A percentile compares a stretch with the other conserved stretches of the same genome.
Conservation (phyloP, 768 basidiomycete genomes). For the Mycena sanguinolenta region DNA sequence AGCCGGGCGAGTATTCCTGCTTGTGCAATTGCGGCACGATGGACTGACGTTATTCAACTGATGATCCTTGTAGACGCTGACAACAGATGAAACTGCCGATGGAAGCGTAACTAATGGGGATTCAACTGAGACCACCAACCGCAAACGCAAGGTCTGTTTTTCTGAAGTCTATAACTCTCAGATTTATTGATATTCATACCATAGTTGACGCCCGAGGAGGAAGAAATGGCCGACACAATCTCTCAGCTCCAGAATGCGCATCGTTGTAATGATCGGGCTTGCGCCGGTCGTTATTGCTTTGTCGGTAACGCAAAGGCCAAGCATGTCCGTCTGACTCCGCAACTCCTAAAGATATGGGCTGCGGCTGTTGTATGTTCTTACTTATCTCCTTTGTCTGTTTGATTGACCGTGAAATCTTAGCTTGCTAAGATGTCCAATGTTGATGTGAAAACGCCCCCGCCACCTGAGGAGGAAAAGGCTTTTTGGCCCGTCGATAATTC, state of each 20-base stretch:
- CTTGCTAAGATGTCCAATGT: neutral
- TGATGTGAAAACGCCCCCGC: neutral
- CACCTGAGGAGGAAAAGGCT: conserved; percentile 3
- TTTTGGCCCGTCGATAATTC: neutral
- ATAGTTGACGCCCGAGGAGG: neutral
- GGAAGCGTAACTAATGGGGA: too few relatives aligned
- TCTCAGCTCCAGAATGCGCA: neutral
- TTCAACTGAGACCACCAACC: too few relatives aligned
- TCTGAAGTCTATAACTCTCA: too few relatives aligned
- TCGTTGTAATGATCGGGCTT: neutral
- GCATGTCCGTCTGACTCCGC: neutral
- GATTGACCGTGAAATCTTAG: neutral
- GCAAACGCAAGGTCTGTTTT: too few relatives aligned
- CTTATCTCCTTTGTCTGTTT: neutral
- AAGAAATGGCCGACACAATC: neutral
- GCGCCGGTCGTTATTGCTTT: neutral
- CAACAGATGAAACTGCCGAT: too few relatives aligned
- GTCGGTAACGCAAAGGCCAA: neutral
- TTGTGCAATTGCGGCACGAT: too few relatives aligned
- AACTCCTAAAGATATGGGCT: neutral
- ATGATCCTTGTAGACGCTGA: too few relatives aligned
- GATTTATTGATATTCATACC: too few relatives aligned
- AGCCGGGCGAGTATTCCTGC: too few relatives aligned
- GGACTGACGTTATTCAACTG: too few relatives aligned
- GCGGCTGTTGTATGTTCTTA: neutral